Conservation (phyloP, 352 stramenopile species). For the Pythium periplocum region DNA sequence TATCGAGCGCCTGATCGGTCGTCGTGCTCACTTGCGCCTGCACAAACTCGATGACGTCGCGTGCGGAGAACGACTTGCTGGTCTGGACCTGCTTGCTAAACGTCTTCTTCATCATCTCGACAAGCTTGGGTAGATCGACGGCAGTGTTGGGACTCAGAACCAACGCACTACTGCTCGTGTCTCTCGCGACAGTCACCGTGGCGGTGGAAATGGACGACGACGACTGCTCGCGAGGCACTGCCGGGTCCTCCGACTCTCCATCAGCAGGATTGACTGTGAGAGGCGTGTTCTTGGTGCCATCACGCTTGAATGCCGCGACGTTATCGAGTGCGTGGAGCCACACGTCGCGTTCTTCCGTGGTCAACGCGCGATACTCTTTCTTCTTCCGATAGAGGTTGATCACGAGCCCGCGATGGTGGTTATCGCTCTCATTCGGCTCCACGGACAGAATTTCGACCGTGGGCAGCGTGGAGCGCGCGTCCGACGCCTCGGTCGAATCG, state of each 20-base stretch:
- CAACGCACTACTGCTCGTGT: neutral
- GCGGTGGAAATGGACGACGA: neutral
- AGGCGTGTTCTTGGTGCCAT: slow-evolving; percentile 21
- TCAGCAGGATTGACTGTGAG: neutral
- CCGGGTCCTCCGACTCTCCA: neutral
- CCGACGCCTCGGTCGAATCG: slow-evolving; percentile 41
- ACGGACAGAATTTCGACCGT: slow-evolving; percentile 69
- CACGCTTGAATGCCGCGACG: slow-evolving; percentile 46
- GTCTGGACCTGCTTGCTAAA: slow-evolving; percentile 69
- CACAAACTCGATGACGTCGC: slow-evolving; percentile 65
- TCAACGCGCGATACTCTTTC: slow-evolving; percentile 66
- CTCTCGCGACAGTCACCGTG: neutral
- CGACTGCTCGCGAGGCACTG: slow-evolving; percentile 1
- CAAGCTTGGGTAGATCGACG: slow-evolving; percentile 50
- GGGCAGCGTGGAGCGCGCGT: slow-evolving; percentile 34
- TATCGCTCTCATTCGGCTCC: slow-evolving; percentile 31
- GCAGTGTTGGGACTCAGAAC: slow-evolving; percentile 27
- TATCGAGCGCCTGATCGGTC: slow-evolving; percentile 32
- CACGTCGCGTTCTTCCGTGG: slow-evolving; percentile 49
- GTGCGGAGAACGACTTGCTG: slow-evolving; percentile 71
- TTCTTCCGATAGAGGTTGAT: slow-evolving; percentile 72
- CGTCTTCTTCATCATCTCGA: slow-evolving; percentile 68
- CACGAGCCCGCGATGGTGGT: slow-evolving; percentile 38
- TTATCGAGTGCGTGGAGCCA: slow-evolving; percentile 64
- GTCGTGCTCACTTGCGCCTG: slow-evolving; percentile 35